Percentiles rank a stretch among this genome's conserved stretches.
Conservation (phyloP, 2,329 filamentous ascomycete genomes). For the Sclerotinia sclerotiorum region DNA sequence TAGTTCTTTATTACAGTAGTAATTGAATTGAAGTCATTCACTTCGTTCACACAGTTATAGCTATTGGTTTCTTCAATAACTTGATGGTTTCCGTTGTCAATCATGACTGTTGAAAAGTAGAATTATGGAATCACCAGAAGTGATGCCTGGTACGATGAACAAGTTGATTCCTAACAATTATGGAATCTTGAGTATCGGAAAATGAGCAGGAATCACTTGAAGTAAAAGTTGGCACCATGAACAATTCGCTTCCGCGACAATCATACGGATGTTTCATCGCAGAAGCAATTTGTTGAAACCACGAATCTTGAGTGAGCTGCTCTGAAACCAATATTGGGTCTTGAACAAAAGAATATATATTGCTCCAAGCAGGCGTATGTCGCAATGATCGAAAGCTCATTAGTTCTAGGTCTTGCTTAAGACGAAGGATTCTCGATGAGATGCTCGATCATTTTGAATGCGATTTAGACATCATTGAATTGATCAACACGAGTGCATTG, state of each 20-base stretch:
- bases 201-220: too few species aligned
- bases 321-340: neutral
- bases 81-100: neutral
- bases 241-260: neutral
- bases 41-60: too few species aligned
- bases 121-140: neutral
- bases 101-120: neutral
- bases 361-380: too few species aligned
- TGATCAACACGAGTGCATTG: neutral
- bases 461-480: neutral
- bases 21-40: too few species aligned
- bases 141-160: too few species aligned
- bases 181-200: neutral
- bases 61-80: neutral
- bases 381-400: neutral
- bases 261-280: neutral
- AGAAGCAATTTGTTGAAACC: neutral
- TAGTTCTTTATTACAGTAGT: too few species aligned
- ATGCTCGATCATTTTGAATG: neutral
- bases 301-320: neutral
- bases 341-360: neutral
- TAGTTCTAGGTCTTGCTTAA: neutral
- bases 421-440: neutral
- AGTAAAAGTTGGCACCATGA: neutral
- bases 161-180: neutral